phyloP scores from a whole-genome alignment of 441 rosid genomes.

The Bocquillonia castaneifolia region DNA sequence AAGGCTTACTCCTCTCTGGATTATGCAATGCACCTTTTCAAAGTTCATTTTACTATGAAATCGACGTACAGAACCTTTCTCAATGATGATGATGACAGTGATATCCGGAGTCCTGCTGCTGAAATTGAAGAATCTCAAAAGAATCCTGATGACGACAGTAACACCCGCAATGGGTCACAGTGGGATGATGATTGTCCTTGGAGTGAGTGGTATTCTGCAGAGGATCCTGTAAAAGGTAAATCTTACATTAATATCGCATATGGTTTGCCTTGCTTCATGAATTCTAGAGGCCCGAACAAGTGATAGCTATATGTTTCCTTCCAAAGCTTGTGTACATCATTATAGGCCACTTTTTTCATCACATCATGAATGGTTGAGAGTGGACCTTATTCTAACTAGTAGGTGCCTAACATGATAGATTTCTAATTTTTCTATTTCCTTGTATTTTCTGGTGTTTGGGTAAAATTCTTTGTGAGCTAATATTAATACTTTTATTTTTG shows the following conservation, averaged over 20 bases:
- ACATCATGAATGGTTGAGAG: neutral
- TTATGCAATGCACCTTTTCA: slow-evolving; percentile 57
- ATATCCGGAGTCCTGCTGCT: slow-evolving; percentile 43
- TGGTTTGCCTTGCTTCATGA: slow-evolving; percentile 2
- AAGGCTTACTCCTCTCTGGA: slow-evolving; percentile 83
- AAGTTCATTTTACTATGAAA: slow-evolving; percentile 82
- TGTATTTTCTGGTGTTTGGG: neutral
- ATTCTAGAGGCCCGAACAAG: neutral
- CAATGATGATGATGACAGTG: slow-evolving; percentile 57
- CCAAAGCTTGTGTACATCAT: neutral
- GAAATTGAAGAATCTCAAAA: slow-evolving; percentile 47
- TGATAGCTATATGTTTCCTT: slow-evolving; percentile 4
- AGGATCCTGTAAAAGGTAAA: slow-evolving; percentile 84
- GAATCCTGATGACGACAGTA: slow-evolving; percentile 42
- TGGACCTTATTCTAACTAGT: neutral
- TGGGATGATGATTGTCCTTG: slow-evolving; percentile 99
- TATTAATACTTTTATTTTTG: neutral
- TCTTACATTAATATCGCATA: slow-evolving; percentile 7
- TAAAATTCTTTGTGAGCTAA: neutral
- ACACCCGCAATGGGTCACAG: slow-evolving; percentile 46
- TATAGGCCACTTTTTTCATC: too few species aligned
- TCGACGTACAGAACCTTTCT: slow-evolving; percentile 75
- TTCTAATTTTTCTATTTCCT: neutral
- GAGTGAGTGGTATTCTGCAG: slow-evolving; percentile 99
- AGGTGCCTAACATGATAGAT: neutral